phyloP scores from a whole-genome alignment of 1,139 yeast genomes.

The Suhomyces chickasaworum region DNA sequence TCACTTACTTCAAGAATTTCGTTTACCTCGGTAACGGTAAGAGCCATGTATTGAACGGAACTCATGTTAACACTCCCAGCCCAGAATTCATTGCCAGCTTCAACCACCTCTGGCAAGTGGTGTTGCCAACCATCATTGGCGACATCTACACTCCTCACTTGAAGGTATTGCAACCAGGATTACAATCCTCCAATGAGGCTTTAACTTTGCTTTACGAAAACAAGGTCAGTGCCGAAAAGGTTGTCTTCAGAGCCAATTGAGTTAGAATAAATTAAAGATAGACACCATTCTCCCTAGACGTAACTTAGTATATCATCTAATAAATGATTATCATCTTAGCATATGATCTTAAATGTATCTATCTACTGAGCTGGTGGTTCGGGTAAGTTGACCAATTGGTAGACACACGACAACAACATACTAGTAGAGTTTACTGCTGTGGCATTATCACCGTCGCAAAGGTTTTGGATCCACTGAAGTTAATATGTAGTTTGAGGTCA shows the following conservation, averaged over 20 bases:
- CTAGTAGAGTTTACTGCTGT: too few relatives aligned
- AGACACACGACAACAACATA: too few relatives aligned
- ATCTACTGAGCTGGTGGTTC: too few relatives aligned
- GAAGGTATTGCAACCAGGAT: conserved; percentile 30
- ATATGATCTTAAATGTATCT: too few relatives aligned
- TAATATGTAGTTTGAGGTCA: background rate
- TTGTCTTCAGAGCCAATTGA: conserved; percentile 24
- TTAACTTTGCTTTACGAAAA: conserved; percentile 26
- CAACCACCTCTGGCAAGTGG: conserved; percentile 26
- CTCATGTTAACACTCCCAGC: conserved; percentile 19
- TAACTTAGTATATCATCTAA: too few relatives aligned
- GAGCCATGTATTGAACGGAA: conserved; percentile 21
- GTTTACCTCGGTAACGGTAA: conserved; percentile 41
- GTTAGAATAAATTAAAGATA: too few relatives aligned
- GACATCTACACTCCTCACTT: conserved; percentile 25
- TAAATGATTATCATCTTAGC: too few relatives aligned
- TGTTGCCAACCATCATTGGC: conserved; percentile 22
- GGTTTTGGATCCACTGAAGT: too few relatives aligned
- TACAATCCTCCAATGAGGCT: conserved; percentile 31
- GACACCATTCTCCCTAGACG: too few relatives aligned
- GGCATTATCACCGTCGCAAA: too few relatives aligned
- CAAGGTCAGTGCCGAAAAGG: conserved; percentile 30
- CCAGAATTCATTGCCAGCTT: conserved; percentile 23
- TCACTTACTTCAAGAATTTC: conserved; percentile 30
- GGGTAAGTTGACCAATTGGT: too few relatives aligned